Base-by-base conservation (phyloP, 139 green algal genomes). In the Diplosphaera chodatii region DNA sequence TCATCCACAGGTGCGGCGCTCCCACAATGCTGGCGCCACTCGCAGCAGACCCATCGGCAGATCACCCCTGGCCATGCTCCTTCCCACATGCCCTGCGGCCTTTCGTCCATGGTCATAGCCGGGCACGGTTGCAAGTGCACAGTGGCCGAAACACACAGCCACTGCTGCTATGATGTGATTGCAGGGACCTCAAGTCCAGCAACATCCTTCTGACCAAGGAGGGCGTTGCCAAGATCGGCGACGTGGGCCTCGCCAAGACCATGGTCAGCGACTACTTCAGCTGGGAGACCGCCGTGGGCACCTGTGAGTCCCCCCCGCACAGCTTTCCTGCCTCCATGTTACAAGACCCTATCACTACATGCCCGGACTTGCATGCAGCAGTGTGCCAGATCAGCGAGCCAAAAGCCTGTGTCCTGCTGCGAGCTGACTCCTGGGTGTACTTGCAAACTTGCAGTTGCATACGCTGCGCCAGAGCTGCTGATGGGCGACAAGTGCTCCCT, bases 391-490 rank as follows among this genome's bases (percentile, higher is more conserved):
- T 25, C 3, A n/a, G 16, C 48, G 13, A n/a, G 48, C 48, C 16
- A 21, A 59, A 56, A 4, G 16, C 68, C 3, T 23, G 41, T 23
- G n/a, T 23, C 23, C 4, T 33, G 30, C 37, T 18, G 25, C 10
- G 48, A 59, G 22, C 16, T 21, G n/a, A n/a, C n/a, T n/a, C n/a
- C n/a, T n/a, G n/a, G 22, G 48, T 10, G 16, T 59, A n/a, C 3
- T 18, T 59, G 48, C 10, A n/a, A 18, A n/a, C 48, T 25, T 23
- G 16, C 13, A 25, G 13, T 59, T 25, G 48, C 48, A 59, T 68
- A 59, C 25, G 70, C 66, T 55, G 79, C 79, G 4, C 79, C 77
- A 4, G 77, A 86, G 71, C 70, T 86, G 28, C 55, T 86, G 63
- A 29, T 63, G 3, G 81, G 81, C 63, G 70, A 74, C 62, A 77